Conservation (phyloP, 345 rosid species). For the Limnanthes douglasii region DNA sequence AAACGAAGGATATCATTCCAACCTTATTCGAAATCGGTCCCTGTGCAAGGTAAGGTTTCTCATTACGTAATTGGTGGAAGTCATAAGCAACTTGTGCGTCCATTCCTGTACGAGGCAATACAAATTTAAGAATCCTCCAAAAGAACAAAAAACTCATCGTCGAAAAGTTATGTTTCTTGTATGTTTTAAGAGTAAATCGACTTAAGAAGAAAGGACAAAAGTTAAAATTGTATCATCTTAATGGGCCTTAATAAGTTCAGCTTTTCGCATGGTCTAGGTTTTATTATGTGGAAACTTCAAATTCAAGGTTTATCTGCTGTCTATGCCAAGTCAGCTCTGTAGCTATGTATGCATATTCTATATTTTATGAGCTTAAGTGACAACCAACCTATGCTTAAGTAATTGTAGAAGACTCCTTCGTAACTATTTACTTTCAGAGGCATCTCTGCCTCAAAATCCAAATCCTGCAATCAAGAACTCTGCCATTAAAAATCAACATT, state of each 20-base stretch:
- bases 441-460: constrained; percentile 34
- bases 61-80: constrained; percentile 89
- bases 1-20: constrained; percentile 1
- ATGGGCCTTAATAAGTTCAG: too few relatives aligned
- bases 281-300: too few relatives aligned
- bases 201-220: too few relatives aligned
- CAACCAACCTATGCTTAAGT: constrained; percentile 78
- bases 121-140: constrained; percentile 1
- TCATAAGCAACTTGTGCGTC: constrained; percentile 98
- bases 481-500: not conserved
- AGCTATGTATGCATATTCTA: too few relatives aligned
- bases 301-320: too few relatives aligned
- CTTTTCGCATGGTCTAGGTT: too few relatives aligned
- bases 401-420: constrained; percentile 90
- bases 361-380: not conserved
- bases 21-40: constrained; percentile 98
- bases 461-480: constrained; percentile 30
- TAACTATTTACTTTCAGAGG: constrained; percentile 43
- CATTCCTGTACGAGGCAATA: constrained; percentile 52
- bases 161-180: not conserved
- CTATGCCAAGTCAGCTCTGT: too few relatives aligned
- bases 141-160: constrained; percentile 4
- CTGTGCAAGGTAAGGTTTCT: constrained; percentile 89
- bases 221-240: too few relatives aligned
- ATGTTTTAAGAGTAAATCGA: too few relatives aligned